Evolutionary conservation across 2,329 filamentous ascomycete genomes (phyloP), one percentile per base, ranked within the genome.

Genomic region (Diaporthe velutina): DNA sequence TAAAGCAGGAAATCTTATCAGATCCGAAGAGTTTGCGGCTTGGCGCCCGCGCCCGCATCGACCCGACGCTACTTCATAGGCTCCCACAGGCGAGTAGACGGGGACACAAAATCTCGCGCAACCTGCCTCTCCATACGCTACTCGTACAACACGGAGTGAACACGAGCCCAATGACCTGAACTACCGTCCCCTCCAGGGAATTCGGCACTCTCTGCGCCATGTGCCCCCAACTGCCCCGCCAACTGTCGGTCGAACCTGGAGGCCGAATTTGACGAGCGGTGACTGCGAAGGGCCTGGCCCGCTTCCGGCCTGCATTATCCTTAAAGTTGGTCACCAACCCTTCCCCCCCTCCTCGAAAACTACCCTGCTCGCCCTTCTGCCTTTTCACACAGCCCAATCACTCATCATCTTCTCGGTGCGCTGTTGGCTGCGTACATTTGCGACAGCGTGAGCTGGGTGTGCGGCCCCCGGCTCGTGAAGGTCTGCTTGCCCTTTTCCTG

Each of bases 361-460:
- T 71, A n/a, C 55, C 35, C 40, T 38, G 60, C 17, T 33, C 45
- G 45, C 30, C n/a, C 33, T 55, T 17, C 67, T 74, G 61, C 30
- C 52, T 28, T 40, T 45, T 17, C 30, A 54, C 33, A 13, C 30
- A 25, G n/a, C 48, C 64, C 64, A 68, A 54, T 33, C 30, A 40
- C 50, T 55, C 22, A 45, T 57, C 54, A 25, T 33, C 35, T 35
- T 35, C 35, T 60, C 54, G 42, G 45, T 54, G 64, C 64, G 64
- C 48, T 55, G 42, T 58, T 57, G 25, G 28, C 33, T 60, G 52
- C 42, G 57, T 61, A 58, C 50, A 66, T 57, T 66, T 74, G 74
- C 61, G 74, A 73, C 55, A 70, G 66, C 67, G 58, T 61, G 67
- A 60, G 72, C 74, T 70, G 72, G 74, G 73, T 71, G 73, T 71